Evolutionary conservation across 352 stramenopile genomes (phyloP), one percentile per base, ranked within the genome.

Genomic region (Globisporangium barbulae): DNA sequence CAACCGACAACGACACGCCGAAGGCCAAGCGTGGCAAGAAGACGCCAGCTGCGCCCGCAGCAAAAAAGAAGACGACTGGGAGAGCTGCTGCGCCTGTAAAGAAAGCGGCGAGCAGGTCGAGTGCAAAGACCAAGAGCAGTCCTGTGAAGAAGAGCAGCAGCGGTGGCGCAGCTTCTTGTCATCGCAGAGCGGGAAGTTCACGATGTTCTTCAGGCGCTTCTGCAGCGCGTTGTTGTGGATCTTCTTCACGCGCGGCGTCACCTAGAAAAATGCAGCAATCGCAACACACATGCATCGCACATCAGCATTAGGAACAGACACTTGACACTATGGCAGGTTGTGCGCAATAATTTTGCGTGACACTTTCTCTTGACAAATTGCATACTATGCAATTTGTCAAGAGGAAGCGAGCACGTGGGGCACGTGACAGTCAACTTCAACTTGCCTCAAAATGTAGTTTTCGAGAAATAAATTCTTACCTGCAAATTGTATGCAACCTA

Each of bases 191-290:
- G 83, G 71, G 63, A 96, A 93, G 75, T 96, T 85, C 69, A 95
- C 87, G 59, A 95, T 95, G 78, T 95, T 95, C 78, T 94, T 94
- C 41, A 95, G 71, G 30, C 87, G 87, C 78, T 95, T 95, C 72
- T 66, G 90, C 61, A 83, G 75, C 65, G 89, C 74, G 74, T 95
- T 95, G 81, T 95, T 95, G 63, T 81, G 74, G 79, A 95, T 95
- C 64, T 83, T 87, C 77, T 95, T 95, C 63, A 86, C 83, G 45
- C 76, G 88, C 52, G 81, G 87, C 66, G 87, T 95, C 69, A 95
- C 87, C 85, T 94, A 73, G 31, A 31, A 69, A 52, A 7, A 47
- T 25, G 25, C 57, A 39, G 12, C 17, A 17, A 9, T 22, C 7
- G 2, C 9, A 17, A 57, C 15, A 58, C 17, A 17, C 17, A 17